Evolutionary conservation across 1,284 basidiomycete genomes (phyloP).

Genomic region (Naganishia cerealis): DNA sequence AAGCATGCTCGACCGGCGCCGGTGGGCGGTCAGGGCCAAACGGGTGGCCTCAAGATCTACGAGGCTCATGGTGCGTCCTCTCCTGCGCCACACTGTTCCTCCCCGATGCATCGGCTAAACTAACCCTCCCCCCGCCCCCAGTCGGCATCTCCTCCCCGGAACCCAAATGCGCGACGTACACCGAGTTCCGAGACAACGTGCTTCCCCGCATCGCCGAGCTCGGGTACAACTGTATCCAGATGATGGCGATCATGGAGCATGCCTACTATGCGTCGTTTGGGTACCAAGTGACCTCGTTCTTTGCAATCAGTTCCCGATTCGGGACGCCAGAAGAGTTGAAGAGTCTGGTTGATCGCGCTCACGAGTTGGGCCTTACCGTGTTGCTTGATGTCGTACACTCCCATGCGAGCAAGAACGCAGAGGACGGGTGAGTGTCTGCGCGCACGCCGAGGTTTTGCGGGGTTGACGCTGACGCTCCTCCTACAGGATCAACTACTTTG

Average conservation of each 20-base stretch:
- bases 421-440: constrained; percentile 64
- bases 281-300: constrained; percentile 96
- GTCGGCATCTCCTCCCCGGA: constrained; percentile 94
- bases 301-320: constrained; percentile 92
- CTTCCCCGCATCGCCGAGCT: constrained; percentile 84
- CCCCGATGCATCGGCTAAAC: too few relatives aligned
- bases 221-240: constrained; percentile 94
- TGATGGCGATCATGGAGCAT: constrained; percentile 98
- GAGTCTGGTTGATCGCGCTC: constrained; percentile 90
- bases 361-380: constrained; percentile 87
- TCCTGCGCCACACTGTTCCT: too few relatives aligned
- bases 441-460: background rate
- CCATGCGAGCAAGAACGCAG: constrained; percentile 95
- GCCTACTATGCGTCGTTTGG: constrained; percentile 99
- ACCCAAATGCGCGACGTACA: constrained; percentile 85
- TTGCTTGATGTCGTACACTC: constrained; percentile 96
- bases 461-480: background rate
- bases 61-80: constrained; percentile 72
- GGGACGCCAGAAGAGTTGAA: constrained; percentile 93
- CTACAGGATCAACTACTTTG: constrained; percentile 80
- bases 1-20: constrained; percentile 70
- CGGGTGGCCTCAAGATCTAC: constrained; percentile 76
- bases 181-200: constrained; percentile 83
- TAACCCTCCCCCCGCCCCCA: constrained; percentile 34
- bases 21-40: constrained; percentile 27